These are phyloP conservation scores for Lentinus brumalis DNA, from an alignment of 768 basidiomycete species.

Conservation along the genomic window DNA sequence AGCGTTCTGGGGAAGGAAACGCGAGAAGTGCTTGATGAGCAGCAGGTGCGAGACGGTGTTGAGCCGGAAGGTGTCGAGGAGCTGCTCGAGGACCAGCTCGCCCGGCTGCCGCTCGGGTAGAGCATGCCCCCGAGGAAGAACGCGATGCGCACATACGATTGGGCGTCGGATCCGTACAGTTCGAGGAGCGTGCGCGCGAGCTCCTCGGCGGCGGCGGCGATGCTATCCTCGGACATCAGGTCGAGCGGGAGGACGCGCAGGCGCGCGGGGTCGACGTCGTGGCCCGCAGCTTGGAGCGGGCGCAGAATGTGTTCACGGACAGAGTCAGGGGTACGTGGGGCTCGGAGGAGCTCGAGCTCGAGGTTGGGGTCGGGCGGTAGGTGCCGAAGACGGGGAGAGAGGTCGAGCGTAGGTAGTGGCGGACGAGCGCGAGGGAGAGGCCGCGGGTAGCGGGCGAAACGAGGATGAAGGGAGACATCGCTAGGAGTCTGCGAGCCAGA, in stretches of 20 bases:
- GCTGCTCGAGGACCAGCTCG: slow-evolving; percentile 44
- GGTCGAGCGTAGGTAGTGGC: slow-evolving; percentile 53
- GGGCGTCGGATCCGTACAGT: slow-evolving; percentile 15
- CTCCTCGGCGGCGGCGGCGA: slow-evolving; percentile 46
- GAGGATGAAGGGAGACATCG: slow-evolving; percentile 47
- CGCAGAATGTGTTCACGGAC: slow-evolving; percentile 46
- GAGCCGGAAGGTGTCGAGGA: slow-evolving; percentile 52
- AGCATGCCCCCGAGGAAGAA: slow-evolving; percentile 59
- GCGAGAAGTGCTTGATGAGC: slow-evolving; percentile 62
- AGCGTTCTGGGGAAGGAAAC: slow-evolving; percentile 47
- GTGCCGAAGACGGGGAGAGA: slow-evolving; percentile 57
- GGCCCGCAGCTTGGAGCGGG: slow-evolving; percentile 31
- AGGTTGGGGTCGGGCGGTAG: slow-evolving; percentile 39
- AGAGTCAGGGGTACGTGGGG: slow-evolving; percentile 24
- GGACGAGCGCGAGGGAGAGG: slow-evolving; percentile 55
- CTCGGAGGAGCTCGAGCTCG: slow-evolving; percentile 5
- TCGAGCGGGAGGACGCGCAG: slow-evolving; percentile 52
- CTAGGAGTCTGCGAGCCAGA: background rate
- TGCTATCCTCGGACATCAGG: slow-evolving; percentile 52
- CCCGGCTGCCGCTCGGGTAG: slow-evolving; percentile 53
- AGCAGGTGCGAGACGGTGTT: slow-evolving; percentile 64
- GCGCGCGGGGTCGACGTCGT: slow-evolving; percentile 44
- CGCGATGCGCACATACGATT: slow-evolving; percentile 52
- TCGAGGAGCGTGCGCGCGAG: slow-evolving; percentile 40
- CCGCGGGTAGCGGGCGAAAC: slow-evolving; percentile 59